Percentiles rank a stretch among this genome's conserved stretches.
phyloP scores from a whole-genome alignment of 2,329 filamentous ascomycete genomes.

The Colletotrichum abscissum region DNA sequence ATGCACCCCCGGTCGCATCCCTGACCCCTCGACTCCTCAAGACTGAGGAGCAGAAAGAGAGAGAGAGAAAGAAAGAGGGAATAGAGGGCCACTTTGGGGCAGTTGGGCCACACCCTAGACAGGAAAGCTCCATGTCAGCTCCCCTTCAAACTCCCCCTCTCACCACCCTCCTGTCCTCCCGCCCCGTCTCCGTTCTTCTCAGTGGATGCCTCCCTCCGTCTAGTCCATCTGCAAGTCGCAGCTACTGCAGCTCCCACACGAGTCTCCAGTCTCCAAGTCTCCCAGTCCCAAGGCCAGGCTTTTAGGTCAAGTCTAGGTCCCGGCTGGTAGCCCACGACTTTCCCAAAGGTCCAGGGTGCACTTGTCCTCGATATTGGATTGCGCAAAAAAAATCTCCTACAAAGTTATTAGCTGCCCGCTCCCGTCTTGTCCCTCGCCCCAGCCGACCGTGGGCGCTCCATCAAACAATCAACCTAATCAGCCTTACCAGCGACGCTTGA shows the following conservation, averaged over 20 bases:
- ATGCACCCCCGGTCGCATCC: constrained; percentile 16
- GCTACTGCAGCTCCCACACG: background rate
- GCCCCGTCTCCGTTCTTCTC: background rate
- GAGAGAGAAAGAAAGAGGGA: too few relatives aligned
- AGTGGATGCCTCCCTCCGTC: constrained; percentile 8
- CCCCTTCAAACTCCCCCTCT: constrained; percentile 13
- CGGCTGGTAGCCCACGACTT: background rate
- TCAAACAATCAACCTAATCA: constrained; percentile 32
- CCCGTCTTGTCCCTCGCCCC: constrained; percentile 31
- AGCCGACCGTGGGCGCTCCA: constrained; percentile 28
- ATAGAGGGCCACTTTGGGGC: background rate
- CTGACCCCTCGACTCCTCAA: background rate
- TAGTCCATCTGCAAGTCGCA: background rate
- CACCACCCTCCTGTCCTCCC: background rate
- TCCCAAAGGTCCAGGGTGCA: constrained; percentile 3
- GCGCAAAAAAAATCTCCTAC: constrained; percentile 27
- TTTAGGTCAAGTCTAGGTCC: background rate
- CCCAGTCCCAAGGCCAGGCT: background rate
- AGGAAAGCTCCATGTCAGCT: constrained; percentile 14
- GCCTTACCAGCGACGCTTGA: constrained; percentile 31
- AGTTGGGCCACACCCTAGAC: constrained; percentile 7
- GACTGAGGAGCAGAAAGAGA: too few relatives aligned
- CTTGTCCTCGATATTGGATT: constrained; percentile 17
- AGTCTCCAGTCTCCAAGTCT: too few relatives aligned
- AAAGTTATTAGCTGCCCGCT: constrained; percentile 34